Conservation (phyloP, 2,329 filamentous ascomycete genomes). For the Dothideomycetidae sp. region DNA sequence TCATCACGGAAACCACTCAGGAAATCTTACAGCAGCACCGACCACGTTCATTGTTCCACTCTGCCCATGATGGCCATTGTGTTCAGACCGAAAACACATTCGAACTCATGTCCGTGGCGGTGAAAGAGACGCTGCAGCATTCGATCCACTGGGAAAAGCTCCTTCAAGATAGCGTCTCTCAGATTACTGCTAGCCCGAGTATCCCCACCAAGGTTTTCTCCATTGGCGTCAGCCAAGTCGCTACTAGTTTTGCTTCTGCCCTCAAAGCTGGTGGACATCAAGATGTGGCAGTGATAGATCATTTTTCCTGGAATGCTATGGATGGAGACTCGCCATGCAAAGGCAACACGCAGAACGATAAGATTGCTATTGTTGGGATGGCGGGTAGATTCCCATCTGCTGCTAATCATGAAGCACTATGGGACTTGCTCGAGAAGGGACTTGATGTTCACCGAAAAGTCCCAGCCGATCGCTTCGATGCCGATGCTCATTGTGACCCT, state of each 20-base stretch:
- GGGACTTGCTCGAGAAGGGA: constrained; percentile 61
- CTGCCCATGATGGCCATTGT: constrained; percentile 32
- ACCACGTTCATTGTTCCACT: constrained; percentile 32
- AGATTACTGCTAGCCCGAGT: constrained; percentile 30
- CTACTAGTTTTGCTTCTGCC: constrained; percentile 40
- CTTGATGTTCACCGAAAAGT: constrained; percentile 57
- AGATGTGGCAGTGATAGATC: constrained; percentile 30
- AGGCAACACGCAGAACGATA: constrained; percentile 43
- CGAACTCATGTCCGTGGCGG: constrained; percentile 30
- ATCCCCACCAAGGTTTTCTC: constrained; percentile 32
- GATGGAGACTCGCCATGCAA: constrained; percentile 18
- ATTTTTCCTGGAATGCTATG: constrained; percentile 29
- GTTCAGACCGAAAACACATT: constrained; percentile 31
- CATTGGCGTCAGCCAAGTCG: constrained; percentile 39
- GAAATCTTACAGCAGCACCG: constrained; percentile 29
- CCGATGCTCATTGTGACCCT: constrained; percentile 55
- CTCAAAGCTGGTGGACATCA: constrained; percentile 37
- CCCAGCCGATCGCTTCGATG: constrained; percentile 59
- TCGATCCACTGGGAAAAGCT: constrained; percentile 37
- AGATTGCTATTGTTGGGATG: constrained; percentile 77
- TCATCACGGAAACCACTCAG: constrained; percentile 30
- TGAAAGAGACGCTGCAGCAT: constrained; percentile 32
- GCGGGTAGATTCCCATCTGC: constrained; percentile 64
- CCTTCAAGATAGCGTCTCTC: constrained; percentile 33
- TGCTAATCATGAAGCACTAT: constrained; percentile 55